Evolutionary conservation across 306 rosid genomes (phyloP), one percentile per base, ranked within the genome.

Genomic region (Begonia loranthoides): DNA sequence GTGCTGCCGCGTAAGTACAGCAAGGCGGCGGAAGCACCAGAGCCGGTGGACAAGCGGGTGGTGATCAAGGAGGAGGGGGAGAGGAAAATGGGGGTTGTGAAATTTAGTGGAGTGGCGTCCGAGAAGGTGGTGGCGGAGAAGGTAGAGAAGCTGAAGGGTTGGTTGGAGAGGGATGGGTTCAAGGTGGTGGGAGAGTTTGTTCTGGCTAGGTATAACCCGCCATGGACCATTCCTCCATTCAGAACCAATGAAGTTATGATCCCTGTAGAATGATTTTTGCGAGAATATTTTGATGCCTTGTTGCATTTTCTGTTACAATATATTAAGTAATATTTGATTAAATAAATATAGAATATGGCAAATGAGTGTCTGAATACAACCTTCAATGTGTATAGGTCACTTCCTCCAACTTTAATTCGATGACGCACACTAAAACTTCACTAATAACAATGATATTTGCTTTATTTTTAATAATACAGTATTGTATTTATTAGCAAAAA

Each of bases 181-280:
- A 82, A 82, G 76, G 67, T 80, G 5, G 13, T 52, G 50, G 97
- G 92, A 13, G 85, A 90, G 54, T 71, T 55, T 54, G 47, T 76
- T 73, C 49, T 90, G 81, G 97, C 76, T 0, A 90, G 97, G 81
- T 85, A 80, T 44, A 90, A 85, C 39, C 97, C 97, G 1, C 97
- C 95, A 13, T 76, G 78, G 76, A 80, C 95, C 12, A 50, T 90
- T 44, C 86, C 95, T 51, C 19, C 61, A 0, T 78, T 85, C 28
- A 82, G 97, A 59, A 85, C 87, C 12, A 90, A 80, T 28, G 97
- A 85, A 70, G 75, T 90, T 62, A 55, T 85, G 94, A 72, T 82
- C 15, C 95, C 97, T 8, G 54, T 82, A 56, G 82, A 80, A 63
- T 89, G 70, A 77, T 33, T 6, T 39, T 0, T 15, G 15, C 6